Conservation (phyloP, 2,329 filamentous ascomycete genomes). For the Periconia macrospinosa region DNA sequence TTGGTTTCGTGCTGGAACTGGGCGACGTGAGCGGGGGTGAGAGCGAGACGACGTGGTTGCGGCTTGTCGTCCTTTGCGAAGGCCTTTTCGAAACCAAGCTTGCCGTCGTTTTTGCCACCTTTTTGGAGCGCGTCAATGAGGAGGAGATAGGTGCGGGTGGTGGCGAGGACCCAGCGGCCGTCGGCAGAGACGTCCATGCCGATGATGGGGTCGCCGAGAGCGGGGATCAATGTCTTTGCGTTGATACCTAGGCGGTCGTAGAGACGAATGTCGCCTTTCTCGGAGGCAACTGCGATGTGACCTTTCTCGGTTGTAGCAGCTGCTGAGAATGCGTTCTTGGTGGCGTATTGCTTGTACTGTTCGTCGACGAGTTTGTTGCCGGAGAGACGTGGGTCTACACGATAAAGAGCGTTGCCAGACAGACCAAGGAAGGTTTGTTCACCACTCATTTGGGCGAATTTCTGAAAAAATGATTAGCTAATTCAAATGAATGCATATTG, state of each 20-base stretch:
- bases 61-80: slow-evolving; percentile 94
- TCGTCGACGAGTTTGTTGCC: slow-evolving; percentile 92
- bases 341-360: slow-evolving; percentile 91
- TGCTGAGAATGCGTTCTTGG: slow-evolving; percentile 96
- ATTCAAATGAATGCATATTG: background rate
- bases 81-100: slow-evolving; percentile 93
- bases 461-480: slow-evolving; percentile 53
- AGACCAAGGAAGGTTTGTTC: slow-evolving; percentile 95
- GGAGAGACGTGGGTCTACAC: slow-evolving; percentile 85
- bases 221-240: slow-evolving; percentile 95
- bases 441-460: slow-evolving; percentile 95
- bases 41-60: slow-evolving; percentile 83
- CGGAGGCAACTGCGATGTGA: slow-evolving; percentile 93
- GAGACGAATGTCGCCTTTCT: slow-evolving; percentile 95
- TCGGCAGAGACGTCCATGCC: slow-evolving; percentile 95
- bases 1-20: slow-evolving; percentile 98
- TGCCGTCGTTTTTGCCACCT: slow-evolving; percentile 92
- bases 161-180: slow-evolving; percentile 92
- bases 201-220: slow-evolving; percentile 90
- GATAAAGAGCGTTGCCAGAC: slow-evolving; percentile 89
- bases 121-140: slow-evolving; percentile 91
- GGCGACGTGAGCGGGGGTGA: slow-evolving; percentile 89
- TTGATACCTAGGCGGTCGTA: slow-evolving; percentile 97
- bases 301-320: slow-evolving; percentile 94
- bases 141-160: slow-evolving; percentile 90